Percentiles rank a stretch among this genome's conserved stretches.
Evolutionary conservation across 192 early-diverging fungal species (phyloP).

Genomic region (Phlyctochytrium planicorne): DNA sequence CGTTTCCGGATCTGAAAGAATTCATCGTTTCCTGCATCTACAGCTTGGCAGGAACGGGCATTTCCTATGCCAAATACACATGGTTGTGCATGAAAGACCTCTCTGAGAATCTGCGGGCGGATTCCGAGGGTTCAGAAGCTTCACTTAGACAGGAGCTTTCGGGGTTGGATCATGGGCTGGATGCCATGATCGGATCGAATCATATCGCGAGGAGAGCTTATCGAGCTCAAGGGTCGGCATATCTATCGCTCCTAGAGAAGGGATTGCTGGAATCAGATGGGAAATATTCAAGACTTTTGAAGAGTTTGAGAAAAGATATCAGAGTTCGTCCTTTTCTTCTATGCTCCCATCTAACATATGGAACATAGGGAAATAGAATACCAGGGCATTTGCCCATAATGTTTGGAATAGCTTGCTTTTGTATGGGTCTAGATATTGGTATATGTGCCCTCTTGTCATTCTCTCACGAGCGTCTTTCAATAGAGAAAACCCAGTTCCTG

Average conservation of each 20-base stretch:
- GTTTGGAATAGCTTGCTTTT: conserved; percentile 70
- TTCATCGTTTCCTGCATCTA: conserved; percentile 12
- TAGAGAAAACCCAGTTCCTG: conserved; percentile 70
- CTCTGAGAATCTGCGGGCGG: background rate
- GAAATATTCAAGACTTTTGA: background rate
- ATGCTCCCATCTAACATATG: background rate
- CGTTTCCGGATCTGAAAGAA: background rate
- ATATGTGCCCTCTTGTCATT: conserved; percentile 8
- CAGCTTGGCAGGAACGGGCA: background rate
- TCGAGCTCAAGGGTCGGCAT: conserved; percentile 64
- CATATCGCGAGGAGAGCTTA: conserved; percentile 66
- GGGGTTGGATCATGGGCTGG: conserved; percentile 13
- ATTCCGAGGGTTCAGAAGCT: no score
- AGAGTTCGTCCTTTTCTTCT: background rate
- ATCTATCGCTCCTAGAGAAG: conserved; percentile 15
- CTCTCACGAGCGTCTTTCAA: conserved; percentile 1
- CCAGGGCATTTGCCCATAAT: conserved; percentile 77
- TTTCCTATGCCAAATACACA: conserved; percentile 12
- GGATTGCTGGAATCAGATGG: background rate
- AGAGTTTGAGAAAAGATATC: background rate
- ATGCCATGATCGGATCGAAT: conserved; percentile 37
- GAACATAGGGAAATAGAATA: background rate
- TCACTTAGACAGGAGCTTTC: no score
- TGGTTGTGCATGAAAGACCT: background rate
- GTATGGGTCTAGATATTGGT: conserved; percentile 58